Conservation (phyloP, 139 green algal genomes). For the Picochlorum sp. region DNA sequence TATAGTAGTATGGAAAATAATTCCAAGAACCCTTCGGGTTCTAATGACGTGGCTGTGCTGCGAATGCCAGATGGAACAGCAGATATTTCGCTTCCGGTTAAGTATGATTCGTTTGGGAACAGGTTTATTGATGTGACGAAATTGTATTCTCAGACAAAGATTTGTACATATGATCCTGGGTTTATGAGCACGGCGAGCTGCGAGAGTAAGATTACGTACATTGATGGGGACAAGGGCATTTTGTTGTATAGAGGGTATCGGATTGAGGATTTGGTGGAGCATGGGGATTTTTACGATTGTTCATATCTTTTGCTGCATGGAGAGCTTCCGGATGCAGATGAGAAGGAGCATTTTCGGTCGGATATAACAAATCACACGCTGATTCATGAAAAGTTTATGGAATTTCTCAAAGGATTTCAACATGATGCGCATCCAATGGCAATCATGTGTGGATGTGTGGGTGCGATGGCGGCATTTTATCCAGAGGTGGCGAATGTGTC, state of each 20-base stretch:
- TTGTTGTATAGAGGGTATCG: constrained; percentile 60
- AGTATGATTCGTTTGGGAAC: constrained; percentile 24
- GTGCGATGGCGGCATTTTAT: constrained; percentile 63
- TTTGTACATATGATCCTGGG: constrained; percentile 71
- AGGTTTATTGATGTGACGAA: constrained; percentile 45
- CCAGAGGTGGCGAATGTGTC: constrained; percentile 25
- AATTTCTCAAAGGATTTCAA: constrained; percentile 50
- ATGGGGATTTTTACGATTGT: constrained; percentile 52
- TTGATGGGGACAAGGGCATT: constrained; percentile 55
- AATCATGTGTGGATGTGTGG: constrained; percentile 48
- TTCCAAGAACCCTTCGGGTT: background rate
- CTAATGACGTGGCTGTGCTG: constrained; percentile 13
- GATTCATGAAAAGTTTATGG: constrained; percentile 51
- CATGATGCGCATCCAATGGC: constrained; percentile 67
- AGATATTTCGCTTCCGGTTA: constrained; percentile 18
- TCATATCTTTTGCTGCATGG: constrained; percentile 55
- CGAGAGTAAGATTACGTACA: constrained; percentile 59
- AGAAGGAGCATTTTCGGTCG: constrained; percentile 36
- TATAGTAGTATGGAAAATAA: too few relatives aligned
- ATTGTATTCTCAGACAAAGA: constrained; percentile 34
- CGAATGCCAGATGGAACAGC: constrained; percentile 8
- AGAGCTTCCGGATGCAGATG: constrained; percentile 41
- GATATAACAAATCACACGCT: constrained; percentile 53
- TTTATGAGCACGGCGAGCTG: constrained; percentile 58
- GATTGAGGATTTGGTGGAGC: constrained; percentile 51